Evolutionary conservation across 2,329 filamentous ascomycete species (phyloP), one percentile per base, ranked within the genome.

Genomic region (Paecilomyces dactylethromorphus): DNA sequence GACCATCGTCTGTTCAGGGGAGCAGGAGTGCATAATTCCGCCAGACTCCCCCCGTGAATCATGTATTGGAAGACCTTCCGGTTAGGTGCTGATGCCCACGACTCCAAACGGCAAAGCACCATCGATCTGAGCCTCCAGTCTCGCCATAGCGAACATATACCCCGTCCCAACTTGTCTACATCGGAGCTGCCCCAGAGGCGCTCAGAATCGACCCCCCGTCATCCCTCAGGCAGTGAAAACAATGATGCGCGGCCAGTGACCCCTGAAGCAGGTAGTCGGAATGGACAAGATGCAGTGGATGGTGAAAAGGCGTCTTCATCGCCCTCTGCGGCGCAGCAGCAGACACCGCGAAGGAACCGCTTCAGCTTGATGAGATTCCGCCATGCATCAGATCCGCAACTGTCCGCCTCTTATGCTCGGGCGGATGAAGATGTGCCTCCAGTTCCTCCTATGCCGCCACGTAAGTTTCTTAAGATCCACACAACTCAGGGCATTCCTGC

Each of bases 301-400:
- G 61, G 63, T 57, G 57, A 59, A 18, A 49, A 64, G 24, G 50
- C 60, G 33, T 63, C 59, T 31, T 54, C 59, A 32, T 64, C 63
- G 56, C 59, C 63, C 31, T 60, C 66, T 13, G 58, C 62, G 2
- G 64, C 57, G 3, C 67, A 68, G 22, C 60, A 64, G 49, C 63
- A 70, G 26, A 68, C 63, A 55, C 57, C 66, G 62, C 69, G 69
- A 59, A 69, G 72, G 52, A 75, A 82, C 64, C 78, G 84, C 58
- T 86, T 87, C 72, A 86, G 82, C 68, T 74, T 96, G 74, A 79
- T 96, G 76, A 87, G 88, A 69, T 92, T 94, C 73, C 89, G 92
- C 68, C 92, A 96, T 82, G 92, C 91, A 62, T 97, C 92, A 8
- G 93, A 97, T 76, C 89, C 92, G 55, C 92, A 97, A 74, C 78